Evolutionary conservation across 257 asterid species (phyloP).

Genomic region (Cruciata laevipes): DNA sequence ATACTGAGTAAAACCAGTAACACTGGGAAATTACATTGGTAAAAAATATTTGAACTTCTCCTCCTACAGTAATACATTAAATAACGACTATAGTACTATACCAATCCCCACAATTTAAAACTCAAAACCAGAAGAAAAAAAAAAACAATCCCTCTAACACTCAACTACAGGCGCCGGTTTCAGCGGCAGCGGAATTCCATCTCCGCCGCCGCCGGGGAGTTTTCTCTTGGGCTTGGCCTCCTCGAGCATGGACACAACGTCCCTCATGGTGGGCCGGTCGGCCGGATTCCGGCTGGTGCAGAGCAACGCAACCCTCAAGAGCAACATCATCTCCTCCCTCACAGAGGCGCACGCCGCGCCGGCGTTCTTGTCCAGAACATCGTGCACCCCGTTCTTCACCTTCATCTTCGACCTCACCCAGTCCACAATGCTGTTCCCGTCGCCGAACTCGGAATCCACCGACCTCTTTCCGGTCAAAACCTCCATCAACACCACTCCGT

Average conservation of each 20-base stretch:
- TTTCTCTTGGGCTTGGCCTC: conserved; percentile 77
- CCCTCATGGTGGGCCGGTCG: conserved; percentile 92
- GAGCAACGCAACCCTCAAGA: conserved; percentile 73
- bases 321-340: conserved; percentile 77
- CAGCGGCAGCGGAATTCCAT: conserved; percentile 23
- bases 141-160: conserved; percentile 35
- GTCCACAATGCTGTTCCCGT: conserved; percentile 79
- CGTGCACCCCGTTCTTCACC: conserved; percentile 32
- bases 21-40: conserved; percentile 1
- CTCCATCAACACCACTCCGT: conserved; percentile 81
- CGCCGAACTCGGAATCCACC: conserved; percentile 76
- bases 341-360: conserved; percentile 62
- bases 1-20: background rate
- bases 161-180: conserved; percentile 26
- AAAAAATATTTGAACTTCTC: conserved; percentile 4
- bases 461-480: conserved; percentile 69
- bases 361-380: conserved; percentile 56
- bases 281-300: conserved; percentile 83
- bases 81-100: conserved; percentile 10
- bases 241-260: conserved; percentile 76
- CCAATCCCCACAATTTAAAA: conserved; percentile 27
- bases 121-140: background rate
- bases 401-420: conserved; percentile 65
- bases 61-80: background rate
- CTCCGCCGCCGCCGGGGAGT: conserved; percentile 26